Percentiles rank a stretch among this genome's conserved stretches.
Conservation (phyloP, 306 rosid species). For the Citrullus colocynthis region DNA sequence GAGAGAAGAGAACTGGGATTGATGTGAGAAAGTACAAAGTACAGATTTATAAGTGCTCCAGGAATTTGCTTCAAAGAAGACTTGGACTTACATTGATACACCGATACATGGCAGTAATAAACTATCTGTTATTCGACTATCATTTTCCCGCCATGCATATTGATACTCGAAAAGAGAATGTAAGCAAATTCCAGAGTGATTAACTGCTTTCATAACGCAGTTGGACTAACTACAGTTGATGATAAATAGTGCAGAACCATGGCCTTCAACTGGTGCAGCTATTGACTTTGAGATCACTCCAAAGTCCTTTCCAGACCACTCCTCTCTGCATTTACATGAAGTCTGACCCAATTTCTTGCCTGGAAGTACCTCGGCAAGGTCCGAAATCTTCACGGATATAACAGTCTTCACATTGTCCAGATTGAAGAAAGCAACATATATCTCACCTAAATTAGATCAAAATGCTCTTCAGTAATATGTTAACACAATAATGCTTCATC, state of each 20-base stretch:
- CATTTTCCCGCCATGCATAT: neutral
- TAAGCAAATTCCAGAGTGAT: neutral
- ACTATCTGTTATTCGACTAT: neutral
- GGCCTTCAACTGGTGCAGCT: neutral
- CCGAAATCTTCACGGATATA: neutral
- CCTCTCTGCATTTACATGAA: constrained; percentile 11
- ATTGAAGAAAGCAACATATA: constrained; percentile 11
- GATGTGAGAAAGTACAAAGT: neutral
- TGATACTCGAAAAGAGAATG: neutral
- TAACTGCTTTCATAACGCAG: neutral
- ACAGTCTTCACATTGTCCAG: neutral
- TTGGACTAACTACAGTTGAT: neutral
- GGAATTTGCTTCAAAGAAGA: neutral
- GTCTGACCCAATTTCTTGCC: neutral
- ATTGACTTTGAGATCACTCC: neutral
- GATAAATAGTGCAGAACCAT: constrained; percentile 7
- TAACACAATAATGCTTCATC: neutral
- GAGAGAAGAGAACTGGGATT: neutral
- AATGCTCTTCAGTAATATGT: neutral
- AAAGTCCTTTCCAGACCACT: constrained; percentile 3
- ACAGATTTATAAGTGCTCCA: neutral
- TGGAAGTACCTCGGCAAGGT: neutral
- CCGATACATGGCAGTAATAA: neutral
- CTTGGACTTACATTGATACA: neutral
- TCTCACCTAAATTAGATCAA: constrained; percentile 12